Evolutionary conservation across 1,284 basidiomycete genomes (phyloP).

Genomic region (Moesziomyces parantarcticus): DNA sequence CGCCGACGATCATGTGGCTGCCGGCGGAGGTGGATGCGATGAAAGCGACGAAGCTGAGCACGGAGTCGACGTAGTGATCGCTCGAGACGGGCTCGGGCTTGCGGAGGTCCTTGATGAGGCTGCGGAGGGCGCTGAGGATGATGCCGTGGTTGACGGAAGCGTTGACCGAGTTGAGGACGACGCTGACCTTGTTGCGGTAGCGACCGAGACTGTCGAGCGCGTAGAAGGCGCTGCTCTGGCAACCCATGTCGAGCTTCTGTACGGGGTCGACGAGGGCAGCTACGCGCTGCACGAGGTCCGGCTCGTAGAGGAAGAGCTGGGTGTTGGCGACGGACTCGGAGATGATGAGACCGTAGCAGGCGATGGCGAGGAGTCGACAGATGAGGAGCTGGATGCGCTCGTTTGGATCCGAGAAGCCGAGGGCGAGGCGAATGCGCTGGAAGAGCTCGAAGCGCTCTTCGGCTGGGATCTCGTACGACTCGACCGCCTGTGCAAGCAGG

Average conservation of each 20-base stretch:
- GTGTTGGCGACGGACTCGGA: slow-evolving; percentile 80
- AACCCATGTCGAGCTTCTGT: slow-evolving; percentile 33
- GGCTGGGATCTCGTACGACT: slow-evolving; percentile 79
- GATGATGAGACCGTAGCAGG: slow-evolving; percentile 74
- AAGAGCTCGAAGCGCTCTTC: slow-evolving; percentile 89
- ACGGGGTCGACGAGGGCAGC: slow-evolving; percentile 56
- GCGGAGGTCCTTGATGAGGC: slow-evolving; percentile 49
- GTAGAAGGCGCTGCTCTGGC: slow-evolving; percentile 83
- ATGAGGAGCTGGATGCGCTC: slow-evolving; percentile 83
- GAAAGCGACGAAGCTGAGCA: slow-evolving; percentile 87
- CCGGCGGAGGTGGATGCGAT: slow-evolving; percentile 85
- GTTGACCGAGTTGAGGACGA: slow-evolving; percentile 89
- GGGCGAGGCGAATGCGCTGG: slow-evolving; percentile 84
- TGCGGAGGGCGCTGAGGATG: slow-evolving; percentile 57
- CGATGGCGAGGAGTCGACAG: slow-evolving; percentile 85
- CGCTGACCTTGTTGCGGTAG: slow-evolving; percentile 83
- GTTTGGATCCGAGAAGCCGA: slow-evolving; percentile 74
- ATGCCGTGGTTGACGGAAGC: slow-evolving; percentile 96
- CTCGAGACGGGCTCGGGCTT: slow-evolving; percentile 74
- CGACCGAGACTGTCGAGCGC: slow-evolving; percentile 89
- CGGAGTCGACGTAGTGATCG: slow-evolving; percentile 63
- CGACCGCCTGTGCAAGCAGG: slow-evolving; percentile 79
- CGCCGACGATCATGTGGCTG: slow-evolving; percentile 93
- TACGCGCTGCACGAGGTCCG: slow-evolving; percentile 75
- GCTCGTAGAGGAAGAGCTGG: slow-evolving; percentile 91